Percentiles rank a stretch among this genome's conserved stretches.
Conservation (phyloP, 495 filamentous ascomycete species). For the Neurospora discreta region DNA sequence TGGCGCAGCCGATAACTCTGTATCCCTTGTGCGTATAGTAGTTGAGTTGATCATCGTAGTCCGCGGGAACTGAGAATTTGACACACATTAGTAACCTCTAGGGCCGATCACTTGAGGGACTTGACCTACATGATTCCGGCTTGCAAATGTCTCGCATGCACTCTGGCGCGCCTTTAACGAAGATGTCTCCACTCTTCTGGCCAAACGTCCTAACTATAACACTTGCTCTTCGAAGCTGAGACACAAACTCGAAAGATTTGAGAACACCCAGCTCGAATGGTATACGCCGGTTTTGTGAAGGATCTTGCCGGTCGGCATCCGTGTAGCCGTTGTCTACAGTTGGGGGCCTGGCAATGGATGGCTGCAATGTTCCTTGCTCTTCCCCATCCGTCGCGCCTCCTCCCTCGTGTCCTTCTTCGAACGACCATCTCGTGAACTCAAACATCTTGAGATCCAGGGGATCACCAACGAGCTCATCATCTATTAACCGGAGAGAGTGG, state of each 20-base stretch:
- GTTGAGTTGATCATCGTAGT: conserved; percentile 78
- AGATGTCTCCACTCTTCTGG: conserved; percentile 65
- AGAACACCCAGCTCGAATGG: conserved; percentile 74
- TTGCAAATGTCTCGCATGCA: conserved; percentile 88
- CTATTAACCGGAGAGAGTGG: conserved; percentile 78
- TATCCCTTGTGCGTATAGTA: conserved; percentile 94
- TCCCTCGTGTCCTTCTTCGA: conserved; percentile 68
- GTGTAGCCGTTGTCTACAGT: conserved; percentile 31
- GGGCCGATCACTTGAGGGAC: too few relatives aligned
- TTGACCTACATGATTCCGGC: conserved; percentile 46
- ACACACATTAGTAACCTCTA: too few relatives aligned
- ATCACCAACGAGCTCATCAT: conserved; percentile 83
- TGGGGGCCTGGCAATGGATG: conserved; percentile 79
- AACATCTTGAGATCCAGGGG: conserved; percentile 99
- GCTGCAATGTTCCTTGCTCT: conserved; percentile 55
- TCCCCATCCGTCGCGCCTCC: conserved; percentile 47
- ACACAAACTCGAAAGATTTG: conserved; percentile 91
- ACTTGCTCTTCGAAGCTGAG: conserved; percentile 85
- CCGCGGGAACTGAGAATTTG: conserved; percentile 44
- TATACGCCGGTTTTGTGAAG: conserved; percentile 7
- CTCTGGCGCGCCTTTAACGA: conserved; percentile 95
- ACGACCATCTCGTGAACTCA: conserved; percentile 89
- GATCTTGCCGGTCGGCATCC: background rate
- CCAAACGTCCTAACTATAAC: conserved; percentile 84
- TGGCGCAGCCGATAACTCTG: conserved; percentile 94